Base-by-base conservation (phyloP, 2,329 filamentous ascomycete species). In the Colletotrichum tofieldiae region DNA sequence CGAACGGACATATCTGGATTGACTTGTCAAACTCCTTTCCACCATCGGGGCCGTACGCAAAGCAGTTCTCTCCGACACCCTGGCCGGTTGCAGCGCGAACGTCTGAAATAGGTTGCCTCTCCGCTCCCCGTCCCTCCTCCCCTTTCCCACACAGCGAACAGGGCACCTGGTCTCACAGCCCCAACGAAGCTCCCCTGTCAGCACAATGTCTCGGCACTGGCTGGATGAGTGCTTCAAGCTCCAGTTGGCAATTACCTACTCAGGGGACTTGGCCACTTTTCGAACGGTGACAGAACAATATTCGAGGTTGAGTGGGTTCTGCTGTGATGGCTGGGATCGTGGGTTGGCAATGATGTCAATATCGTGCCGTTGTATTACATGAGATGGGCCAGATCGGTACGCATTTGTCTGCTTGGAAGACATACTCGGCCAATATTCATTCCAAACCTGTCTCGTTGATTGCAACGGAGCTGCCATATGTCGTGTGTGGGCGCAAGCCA, bases 201-300 rank as follows among this genome's bases (percentile, higher is more conserved):
- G 23, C 45, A 59, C 37, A 60, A 32, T 47, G 54, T 59, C 59
- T 72, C 60, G 54, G 54, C 39, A 72, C 59, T 69, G 69, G 69
- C 43, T 68, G 37, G n/a, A 35, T 35, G 16, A 11, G 64, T 51
- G 41, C 45, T 18, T 43, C 39, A 11, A 35, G 69, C 52, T 69
- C 69, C 69, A 69, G 54, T 39, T 64, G 54, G 23, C 52, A 68
- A 65, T 55, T 54, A 64, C 35, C 54, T 56, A 64, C 32, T 66
- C 59, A 64, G 69, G 65, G 54, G 65, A 35, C 54, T 32, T 49
- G 35, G n/a, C 39, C 60, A 69, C 59, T 54, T 56, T 55, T 39
- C 59, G 39, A 60, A 59, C 65, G 69, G 65, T 64, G 69, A 37
- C 69, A 72, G 65, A 69, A 68, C 69, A 69, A 72, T 68, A 68